phyloP scores from a whole-genome alignment of 1,284 basidiomycete genomes.

The Pterula multifida region DNA sequence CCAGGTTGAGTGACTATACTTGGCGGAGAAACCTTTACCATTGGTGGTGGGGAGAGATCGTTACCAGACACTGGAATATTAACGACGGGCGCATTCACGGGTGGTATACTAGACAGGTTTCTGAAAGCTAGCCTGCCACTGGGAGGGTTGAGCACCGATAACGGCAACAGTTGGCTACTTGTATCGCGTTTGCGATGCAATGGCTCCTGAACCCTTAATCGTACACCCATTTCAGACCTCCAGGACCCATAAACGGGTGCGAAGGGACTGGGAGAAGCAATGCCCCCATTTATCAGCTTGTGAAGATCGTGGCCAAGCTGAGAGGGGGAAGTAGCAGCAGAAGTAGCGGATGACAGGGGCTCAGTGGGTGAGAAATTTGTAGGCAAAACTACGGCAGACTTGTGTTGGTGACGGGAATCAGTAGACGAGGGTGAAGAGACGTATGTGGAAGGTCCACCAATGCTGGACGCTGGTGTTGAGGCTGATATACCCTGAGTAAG shows the following conservation, averaged over 20 bases:
- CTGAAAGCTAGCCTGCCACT: not conserved
- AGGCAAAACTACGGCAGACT: not conserved
- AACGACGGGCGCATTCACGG: not conserved
- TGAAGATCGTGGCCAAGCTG: not conserved
- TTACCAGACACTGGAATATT: not conserved
- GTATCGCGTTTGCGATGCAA: conserved; percentile 1
- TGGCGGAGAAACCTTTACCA: not conserved
- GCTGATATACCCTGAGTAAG: not conserved
- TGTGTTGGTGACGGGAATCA: not conserved
- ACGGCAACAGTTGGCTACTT: not conserved
- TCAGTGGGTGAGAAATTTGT: not conserved
- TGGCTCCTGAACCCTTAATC: not conserved
- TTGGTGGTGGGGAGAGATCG: not conserved
- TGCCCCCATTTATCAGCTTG: not conserved
- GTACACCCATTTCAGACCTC: not conserved
- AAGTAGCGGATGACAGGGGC: not conserved
- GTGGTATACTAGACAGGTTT: not conserved
- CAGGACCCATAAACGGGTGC: not conserved
- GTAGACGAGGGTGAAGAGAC: not conserved
- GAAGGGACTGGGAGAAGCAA: not conserved
- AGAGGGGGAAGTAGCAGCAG: not conserved
- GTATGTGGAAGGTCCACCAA: not conserved
- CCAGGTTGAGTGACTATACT: not conserved
- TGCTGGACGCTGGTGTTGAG: not conserved
- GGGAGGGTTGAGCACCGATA: not conserved